phyloP scores from a whole-genome alignment of 2,329 filamentous ascomycete genomes.

The Tympanopsis confertula region DNA sequence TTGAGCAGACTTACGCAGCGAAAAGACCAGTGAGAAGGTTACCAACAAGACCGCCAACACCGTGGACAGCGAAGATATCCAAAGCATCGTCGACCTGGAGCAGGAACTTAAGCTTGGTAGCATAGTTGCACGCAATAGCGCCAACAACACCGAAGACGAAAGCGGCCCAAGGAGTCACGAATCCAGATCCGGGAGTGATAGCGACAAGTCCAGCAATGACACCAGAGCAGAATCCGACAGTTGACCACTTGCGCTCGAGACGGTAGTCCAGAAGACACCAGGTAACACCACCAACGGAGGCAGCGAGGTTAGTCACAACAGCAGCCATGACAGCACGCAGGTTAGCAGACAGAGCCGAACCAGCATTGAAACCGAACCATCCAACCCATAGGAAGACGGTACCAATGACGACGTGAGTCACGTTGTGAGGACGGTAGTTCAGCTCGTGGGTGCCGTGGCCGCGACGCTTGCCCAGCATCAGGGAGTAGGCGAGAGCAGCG shows the following conservation, averaged over 20 bases:
- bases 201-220: slow-evolving; percentile 78
- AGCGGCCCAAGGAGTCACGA: slow-evolving; percentile 55
- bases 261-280: slow-evolving; percentile 83
- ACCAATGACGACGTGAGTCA: slow-evolving; percentile 62
- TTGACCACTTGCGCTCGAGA: slow-evolving; percentile 86
- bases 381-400: slow-evolving; percentile 80
- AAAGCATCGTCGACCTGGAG: slow-evolving; percentile 76
- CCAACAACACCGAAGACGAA: slow-evolving; percentile 46
- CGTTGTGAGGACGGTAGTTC: slow-evolving; percentile 61
- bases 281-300: slow-evolving; percentile 67
- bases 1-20: slow-evolving; percentile 41
- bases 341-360: slow-evolving; percentile 70
- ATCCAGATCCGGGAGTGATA: slow-evolving; percentile 75
- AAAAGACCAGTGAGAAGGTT: slow-evolving; percentile 71
- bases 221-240: slow-evolving; percentile 86
- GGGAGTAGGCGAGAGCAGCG: slow-evolving; percentile 59
- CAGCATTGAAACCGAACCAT: slow-evolving; percentile 95
- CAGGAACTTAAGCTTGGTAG: slow-evolving; percentile 68
- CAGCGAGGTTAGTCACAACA: slow-evolving; percentile 77
- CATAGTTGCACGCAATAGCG: slow-evolving; percentile 68
- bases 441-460: slow-evolving; percentile 51
- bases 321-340: slow-evolving; percentile 82
- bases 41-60: slow-evolving; percentile 69
- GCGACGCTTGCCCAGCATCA: slow-evolving; percentile 60
- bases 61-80: slow-evolving; percentile 86